These are phyloP conservation scores for Wickerhamomyces queroliae DNA, from an alignment of 805 yeast genomes.

Conservation along the genomic window DNA sequence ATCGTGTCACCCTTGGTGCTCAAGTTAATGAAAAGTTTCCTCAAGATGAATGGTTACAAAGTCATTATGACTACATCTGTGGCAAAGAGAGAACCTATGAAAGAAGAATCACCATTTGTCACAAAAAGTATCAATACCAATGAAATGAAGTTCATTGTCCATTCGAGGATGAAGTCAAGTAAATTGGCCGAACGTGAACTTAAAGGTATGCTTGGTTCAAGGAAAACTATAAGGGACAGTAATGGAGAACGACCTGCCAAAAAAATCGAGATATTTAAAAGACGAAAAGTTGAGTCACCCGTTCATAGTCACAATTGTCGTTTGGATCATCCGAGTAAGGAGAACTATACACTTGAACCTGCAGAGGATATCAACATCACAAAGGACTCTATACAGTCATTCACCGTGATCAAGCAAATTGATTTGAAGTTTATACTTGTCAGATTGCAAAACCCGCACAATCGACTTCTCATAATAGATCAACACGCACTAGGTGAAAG, in stretches of 20 bases:
- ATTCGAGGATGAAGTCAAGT: slow-evolving; percentile 1
- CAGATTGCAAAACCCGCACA: slow-evolving; percentile 21
- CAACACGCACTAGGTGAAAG: slow-evolving; percentile 89
- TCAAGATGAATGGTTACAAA: slow-evolving; percentile 19
- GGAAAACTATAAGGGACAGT: neutral
- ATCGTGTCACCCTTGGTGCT: slow-evolving; percentile 26
- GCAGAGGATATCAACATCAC: slow-evolving; percentile 5
- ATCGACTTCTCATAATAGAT: slow-evolving; percentile 40
- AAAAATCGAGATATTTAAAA: neutral
- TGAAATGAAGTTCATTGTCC: neutral
- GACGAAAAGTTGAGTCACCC: neutral
- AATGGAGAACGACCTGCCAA: neutral
- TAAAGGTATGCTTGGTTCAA: slow-evolving; percentile 2
- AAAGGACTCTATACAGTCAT: slow-evolving; percentile 16
- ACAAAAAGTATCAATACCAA: neutral
- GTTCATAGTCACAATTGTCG: too few relatives aligned
- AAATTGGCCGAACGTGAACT: slow-evolving; percentile 1
- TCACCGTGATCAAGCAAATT: slow-evolving; percentile 48
- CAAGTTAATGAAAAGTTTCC: slow-evolving; percentile 25
- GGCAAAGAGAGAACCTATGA: neutral
- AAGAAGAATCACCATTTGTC: neutral
- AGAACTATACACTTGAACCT: neutral
- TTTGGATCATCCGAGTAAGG: neutral
- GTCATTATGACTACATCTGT: neutral
- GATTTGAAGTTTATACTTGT: slow-evolving; percentile 60